These are phyloP conservation scores for Saturnispora ahearnii DNA, from an alignment of 805 yeast genomes.

Conservation along the genomic window DNA sequence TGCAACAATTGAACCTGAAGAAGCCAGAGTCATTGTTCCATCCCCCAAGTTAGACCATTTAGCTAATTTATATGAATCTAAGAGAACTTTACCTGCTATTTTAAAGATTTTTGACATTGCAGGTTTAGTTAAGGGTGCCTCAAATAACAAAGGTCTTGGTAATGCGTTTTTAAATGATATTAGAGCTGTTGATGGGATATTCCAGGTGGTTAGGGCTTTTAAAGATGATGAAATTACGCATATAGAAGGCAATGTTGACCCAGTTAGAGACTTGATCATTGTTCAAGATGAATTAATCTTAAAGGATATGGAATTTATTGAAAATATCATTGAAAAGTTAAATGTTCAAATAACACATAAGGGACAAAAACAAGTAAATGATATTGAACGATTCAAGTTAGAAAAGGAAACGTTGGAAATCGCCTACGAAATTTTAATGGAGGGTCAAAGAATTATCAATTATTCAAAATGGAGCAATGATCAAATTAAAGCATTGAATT, in stretches of 20 bases:
- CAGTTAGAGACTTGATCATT: conserved; percentile 52
- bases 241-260: conserved; percentile 55
- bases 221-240: conserved; percentile 58
- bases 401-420: conserved; percentile 71
- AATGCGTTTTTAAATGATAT: conserved; percentile 62
- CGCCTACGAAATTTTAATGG: conserved; percentile 69
- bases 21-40: conserved; percentile 48
- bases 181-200: conserved; percentile 62
- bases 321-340: conserved; percentile 49
- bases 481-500: conserved; percentile 86
- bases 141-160: conserved; percentile 64
- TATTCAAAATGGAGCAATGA: conserved; percentile 72
- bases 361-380: conserved; percentile 71
- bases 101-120: conserved; percentile 61
- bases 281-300: conserved; percentile 56
- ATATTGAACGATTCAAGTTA: conserved; percentile 62
- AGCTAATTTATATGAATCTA: conserved; percentile 39
- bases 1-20: conserved; percentile 70
- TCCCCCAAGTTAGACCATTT: conserved; percentile 41
- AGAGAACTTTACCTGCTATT: conserved; percentile 43
- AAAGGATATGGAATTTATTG: conserved; percentile 65
- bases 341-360: conserved; percentile 69
- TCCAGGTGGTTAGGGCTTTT: conserved; percentile 60
- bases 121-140: conserved; percentile 57
- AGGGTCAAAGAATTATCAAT: conserved; percentile 82